phyloP scores from a whole-genome alignment of 257 asterid genomes.

The Penstemon barbatus region DNA sequence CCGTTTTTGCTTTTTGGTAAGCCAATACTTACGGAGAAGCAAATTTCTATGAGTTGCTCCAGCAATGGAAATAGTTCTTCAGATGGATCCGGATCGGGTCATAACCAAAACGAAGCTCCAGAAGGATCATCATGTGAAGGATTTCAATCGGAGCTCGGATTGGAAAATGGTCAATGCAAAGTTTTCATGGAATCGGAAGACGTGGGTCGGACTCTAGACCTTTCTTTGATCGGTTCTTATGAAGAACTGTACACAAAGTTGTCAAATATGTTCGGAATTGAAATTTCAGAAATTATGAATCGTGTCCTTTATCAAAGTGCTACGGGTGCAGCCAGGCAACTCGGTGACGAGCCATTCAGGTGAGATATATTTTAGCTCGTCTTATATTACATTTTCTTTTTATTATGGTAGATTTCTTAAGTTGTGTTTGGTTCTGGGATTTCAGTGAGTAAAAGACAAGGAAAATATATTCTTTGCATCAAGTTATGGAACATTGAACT shows the following conservation, averaged over 20 bases:
- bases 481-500: too few relatives aligned
- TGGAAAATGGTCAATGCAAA: slow-evolving; percentile 68
- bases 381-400: background rate
- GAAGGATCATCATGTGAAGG: slow-evolving; percentile 46
- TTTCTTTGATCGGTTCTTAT: slow-evolving; percentile 60
- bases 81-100: slow-evolving; percentile 24
- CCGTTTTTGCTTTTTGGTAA: slow-evolving; percentile 38
- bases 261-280: slow-evolving; percentile 58
- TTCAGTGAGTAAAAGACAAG: too few relatives aligned
- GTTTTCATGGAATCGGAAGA: slow-evolving; percentile 84
- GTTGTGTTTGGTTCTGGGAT: too few relatives aligned
- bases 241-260: slow-evolving; percentile 60
- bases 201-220: slow-evolving; percentile 75
- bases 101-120: slow-evolving; percentile 36
- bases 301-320: slow-evolving; percentile 57
- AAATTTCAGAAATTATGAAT: slow-evolving; percentile 49
- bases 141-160: slow-evolving; percentile 40
- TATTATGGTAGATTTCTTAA: background rate
- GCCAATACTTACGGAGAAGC: slow-evolving; percentile 34
- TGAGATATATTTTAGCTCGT: slow-evolving; percentile 23
- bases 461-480: too few relatives aligned
- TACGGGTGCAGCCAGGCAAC: slow-evolving; percentile 53
- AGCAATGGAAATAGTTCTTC: slow-evolving; percentile 38
- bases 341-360: slow-evolving; percentile 73
- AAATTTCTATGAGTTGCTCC: slow-evolving; percentile 37